Evolutionary conservation across 495 filamentous ascomycete species (phyloP).

Genomic region (Pseudoneurospora amorphoporcata): DNA sequence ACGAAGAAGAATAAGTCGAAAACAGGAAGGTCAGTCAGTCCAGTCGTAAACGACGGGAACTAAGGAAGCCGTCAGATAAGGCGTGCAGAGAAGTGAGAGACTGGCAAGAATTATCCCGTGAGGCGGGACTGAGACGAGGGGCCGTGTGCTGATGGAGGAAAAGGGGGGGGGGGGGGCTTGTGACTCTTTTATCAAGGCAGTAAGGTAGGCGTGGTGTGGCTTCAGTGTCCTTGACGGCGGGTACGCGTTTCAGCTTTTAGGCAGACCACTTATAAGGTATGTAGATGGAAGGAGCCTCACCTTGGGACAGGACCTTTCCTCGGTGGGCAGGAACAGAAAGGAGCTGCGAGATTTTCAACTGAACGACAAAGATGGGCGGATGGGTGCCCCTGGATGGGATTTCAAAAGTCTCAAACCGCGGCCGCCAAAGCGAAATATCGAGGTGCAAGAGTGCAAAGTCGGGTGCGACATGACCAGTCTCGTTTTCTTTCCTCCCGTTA

Average conservation of each 20-base stretch:
- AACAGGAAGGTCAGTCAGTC: neutral
- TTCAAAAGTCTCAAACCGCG: neutral
- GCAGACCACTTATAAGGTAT: neutral
- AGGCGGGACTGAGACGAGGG: no score
- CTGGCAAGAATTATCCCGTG: neutral
- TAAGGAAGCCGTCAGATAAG: neutral
- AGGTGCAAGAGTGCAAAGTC: neutral
- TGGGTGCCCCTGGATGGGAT: neutral
- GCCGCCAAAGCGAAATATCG: neutral
- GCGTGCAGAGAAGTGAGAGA: neutral
- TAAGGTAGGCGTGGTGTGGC: neutral
- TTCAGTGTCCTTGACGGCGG: neutral
- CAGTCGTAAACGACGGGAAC: neutral
- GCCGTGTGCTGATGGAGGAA: neutral
- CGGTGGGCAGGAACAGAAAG: neutral
- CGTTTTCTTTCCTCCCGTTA: neutral
- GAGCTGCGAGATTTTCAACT: neutral
- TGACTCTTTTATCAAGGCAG: neutral
- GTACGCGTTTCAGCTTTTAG: neutral
- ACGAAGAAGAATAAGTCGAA: neutral
- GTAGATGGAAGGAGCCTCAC: neutral
- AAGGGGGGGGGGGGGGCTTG: neutral
- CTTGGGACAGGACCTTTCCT: neutral
- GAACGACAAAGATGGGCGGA: neutral
- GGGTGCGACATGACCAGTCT: conserved; percentile 7